Conservation (phyloP, 1,284 basidiomycete genomes). For the Naganishia cerealis region DNA sequence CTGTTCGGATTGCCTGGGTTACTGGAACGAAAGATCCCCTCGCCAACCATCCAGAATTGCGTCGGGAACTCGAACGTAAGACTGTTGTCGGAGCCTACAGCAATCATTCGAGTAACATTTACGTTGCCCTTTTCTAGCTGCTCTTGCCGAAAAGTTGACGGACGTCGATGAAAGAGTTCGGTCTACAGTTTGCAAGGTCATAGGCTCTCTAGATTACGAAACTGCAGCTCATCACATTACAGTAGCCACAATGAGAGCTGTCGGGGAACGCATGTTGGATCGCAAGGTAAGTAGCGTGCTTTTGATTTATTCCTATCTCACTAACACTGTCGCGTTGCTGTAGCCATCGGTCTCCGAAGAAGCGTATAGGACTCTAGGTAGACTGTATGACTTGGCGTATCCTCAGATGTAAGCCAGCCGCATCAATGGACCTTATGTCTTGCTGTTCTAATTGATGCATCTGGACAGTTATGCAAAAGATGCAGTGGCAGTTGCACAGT, state of each 20-base stretch:
- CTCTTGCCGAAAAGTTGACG: slow-evolving; percentile 66
- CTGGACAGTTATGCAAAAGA: slow-evolving; percentile 74
- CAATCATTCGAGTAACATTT: slow-evolving; percentile 29
- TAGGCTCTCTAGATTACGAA: slow-evolving; percentile 85
- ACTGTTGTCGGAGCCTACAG: slow-evolving; percentile 19
- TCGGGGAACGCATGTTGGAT: slow-evolving; percentile 77
- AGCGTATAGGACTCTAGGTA: slow-evolving; percentile 74
- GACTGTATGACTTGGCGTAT: slow-evolving; percentile 77
- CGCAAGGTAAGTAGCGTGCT: slow-evolving; percentile 65
- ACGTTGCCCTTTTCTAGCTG: slow-evolving; percentile 55
- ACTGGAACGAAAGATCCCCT: slow-evolving; percentile 69
- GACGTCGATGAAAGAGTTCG: slow-evolving; percentile 93
- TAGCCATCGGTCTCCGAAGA: slow-evolving; percentile 76
- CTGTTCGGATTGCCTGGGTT: slow-evolving; percentile 76
- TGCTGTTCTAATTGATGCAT: background rate
- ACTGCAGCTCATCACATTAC: slow-evolving; percentile 79
- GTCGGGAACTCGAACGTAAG: slow-evolving; percentile 69
- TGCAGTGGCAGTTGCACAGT: slow-evolving; percentile 70
- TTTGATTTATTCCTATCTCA: slow-evolving; percentile 2
- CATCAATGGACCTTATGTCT: slow-evolving; percentile 3
- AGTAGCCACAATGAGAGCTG: slow-evolving; percentile 62
- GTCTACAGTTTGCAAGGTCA: slow-evolving; percentile 75
- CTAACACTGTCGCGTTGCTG: background rate
- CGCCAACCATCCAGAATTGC: slow-evolving; percentile 66
- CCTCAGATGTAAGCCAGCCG: slow-evolving; percentile 74